phyloP scores from a whole-genome alignment of 257 asterid genomes.

The Nicotiana undulata region DNA sequence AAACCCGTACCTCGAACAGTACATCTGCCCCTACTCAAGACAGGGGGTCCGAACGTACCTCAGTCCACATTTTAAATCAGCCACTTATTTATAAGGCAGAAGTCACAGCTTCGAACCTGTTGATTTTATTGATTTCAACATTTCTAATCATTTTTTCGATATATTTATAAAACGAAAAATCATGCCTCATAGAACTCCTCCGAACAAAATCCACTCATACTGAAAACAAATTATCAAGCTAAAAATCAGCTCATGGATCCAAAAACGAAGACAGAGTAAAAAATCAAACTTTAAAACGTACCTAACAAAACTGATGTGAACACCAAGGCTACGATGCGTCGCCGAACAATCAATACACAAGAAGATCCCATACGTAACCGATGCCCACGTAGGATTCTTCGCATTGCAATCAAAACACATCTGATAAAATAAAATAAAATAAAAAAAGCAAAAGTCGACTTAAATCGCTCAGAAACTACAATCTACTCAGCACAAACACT shows the following conservation, averaged over 20 bases:
- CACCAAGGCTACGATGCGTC: slow-evolving; percentile 90
- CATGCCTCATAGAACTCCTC: neutral
- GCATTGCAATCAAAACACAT: slow-evolving; percentile 99
- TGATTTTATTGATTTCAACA: neutral
- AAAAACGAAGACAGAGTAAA: neutral
- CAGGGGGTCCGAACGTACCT: too few relatives aligned
- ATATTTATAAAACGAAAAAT: neutral
- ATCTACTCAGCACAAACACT: slow-evolving; percentile 25
- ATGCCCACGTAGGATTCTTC: slow-evolving; percentile 97
- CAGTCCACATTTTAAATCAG: too few relatives aligned
- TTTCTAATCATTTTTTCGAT: neutral
- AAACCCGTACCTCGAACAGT: too few relatives aligned
- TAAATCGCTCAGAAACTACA: slow-evolving; percentile 10
- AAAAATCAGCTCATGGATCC: neutral
- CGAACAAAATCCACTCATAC: neutral
- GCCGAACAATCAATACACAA: slow-evolving; percentile 95
- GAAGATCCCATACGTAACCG: slow-evolving; percentile 93
- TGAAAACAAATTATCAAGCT: neutral
- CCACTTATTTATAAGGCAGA: neutral
- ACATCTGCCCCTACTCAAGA: too few relatives aligned
- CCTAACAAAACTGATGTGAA: slow-evolving; percentile 96
- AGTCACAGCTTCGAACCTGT: neutral
- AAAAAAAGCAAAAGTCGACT: neutral
- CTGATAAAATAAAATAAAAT: slow-evolving; percentile 21
- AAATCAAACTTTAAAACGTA: slow-evolving; percentile 10